A percentile compares a stretch with the other conserved stretches of the same genome.
phyloP scores from a whole-genome alignment of 1,284 basidiomycete species.

The Gomphus bonarii region DNA sequence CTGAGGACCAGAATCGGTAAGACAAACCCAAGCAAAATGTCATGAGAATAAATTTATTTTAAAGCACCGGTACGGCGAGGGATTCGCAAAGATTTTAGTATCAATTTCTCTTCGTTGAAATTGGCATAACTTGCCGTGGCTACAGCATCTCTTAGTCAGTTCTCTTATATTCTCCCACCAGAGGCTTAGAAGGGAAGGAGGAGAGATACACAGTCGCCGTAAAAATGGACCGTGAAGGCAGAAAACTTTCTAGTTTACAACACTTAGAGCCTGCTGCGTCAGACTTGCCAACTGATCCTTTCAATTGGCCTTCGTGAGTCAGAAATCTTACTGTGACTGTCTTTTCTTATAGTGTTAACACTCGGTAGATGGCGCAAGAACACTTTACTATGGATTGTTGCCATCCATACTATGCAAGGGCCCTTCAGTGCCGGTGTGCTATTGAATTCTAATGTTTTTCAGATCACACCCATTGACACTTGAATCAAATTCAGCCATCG shows the following conservation, averaged over 20 bases:
- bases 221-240: not conserved
- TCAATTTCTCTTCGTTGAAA: too few relatives aligned
- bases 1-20: not conserved
- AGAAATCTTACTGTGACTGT: not conserved
- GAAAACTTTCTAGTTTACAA: not conserved
- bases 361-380: slow-evolving; percentile 6
- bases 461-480: not conserved
- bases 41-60: not conserved
- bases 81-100: not conserved
- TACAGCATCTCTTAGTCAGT: not conserved
- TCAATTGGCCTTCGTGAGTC: not conserved
- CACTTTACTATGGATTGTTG: not conserved
- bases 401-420: slow-evolving; percentile 1
- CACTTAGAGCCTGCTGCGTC: not conserved
- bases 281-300: not conserved
- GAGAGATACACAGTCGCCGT: not conserved
- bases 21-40: not conserved
- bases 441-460: not conserved
- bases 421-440: not conserved
- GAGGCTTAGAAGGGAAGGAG: not conserved
- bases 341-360: too few relatives aligned
- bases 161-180: not conserved
- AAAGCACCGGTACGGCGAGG: not conserved
- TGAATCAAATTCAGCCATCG: not conserved
- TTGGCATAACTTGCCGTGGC: too few relatives aligned